These are phyloP conservation scores for Mimosa bimucronata DNA, from an alignment of 306 rosid genomes.

Conservation along the genomic window DNA sequence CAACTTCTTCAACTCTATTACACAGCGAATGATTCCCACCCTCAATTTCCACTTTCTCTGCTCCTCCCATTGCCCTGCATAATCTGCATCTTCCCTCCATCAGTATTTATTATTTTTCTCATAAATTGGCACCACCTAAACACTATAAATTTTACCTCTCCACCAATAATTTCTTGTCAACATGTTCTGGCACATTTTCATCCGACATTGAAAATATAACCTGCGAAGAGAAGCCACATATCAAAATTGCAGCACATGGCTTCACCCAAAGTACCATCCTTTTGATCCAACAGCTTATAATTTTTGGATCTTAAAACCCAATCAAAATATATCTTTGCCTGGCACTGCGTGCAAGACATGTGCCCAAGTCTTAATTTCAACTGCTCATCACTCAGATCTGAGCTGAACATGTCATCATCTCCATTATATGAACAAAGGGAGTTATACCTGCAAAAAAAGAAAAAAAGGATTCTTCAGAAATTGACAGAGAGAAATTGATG, in stretches of 20 bases:
- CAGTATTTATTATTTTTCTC: neutral
- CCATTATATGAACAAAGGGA: slow-evolving; percentile 93
- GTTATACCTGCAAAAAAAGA: slow-evolving; percentile 71
- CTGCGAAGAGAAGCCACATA: slow-evolving; percentile 45
- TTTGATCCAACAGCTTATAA: neutral
- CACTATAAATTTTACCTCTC: slow-evolving; percentile 59
- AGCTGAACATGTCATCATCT: slow-evolving; percentile 95
- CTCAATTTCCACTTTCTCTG: slow-evolving; percentile 86
- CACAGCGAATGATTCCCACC: slow-evolving; percentile 91
- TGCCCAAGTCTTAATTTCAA: slow-evolving; percentile 85
- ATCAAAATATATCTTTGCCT: slow-evolving; percentile 50
- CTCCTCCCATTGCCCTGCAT: slow-evolving; percentile 95
- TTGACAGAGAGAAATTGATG: neutral
- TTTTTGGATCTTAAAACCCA: slow-evolving; percentile 20
- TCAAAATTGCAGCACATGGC: neutral
- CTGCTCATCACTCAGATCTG: slow-evolving; percentile 96
- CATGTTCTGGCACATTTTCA: slow-evolving; percentile 88
- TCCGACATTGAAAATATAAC: slow-evolving; percentile 93
- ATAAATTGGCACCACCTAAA: neutral
- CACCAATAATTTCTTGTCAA: slow-evolving; percentile 82
- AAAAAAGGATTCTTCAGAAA: slow-evolving; percentile 23
- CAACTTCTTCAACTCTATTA: slow-evolving; percentile 84
- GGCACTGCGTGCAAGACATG: slow-evolving; percentile 86
- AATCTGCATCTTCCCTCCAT: slow-evolving; percentile 53
- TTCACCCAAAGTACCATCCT: neutral